Percentiles rank a stretch among this genome's conserved stretches.
Evolutionary conservation across 495 filamentous ascomycete species (phyloP).

Genomic region (Neurospora cerealis): DNA sequence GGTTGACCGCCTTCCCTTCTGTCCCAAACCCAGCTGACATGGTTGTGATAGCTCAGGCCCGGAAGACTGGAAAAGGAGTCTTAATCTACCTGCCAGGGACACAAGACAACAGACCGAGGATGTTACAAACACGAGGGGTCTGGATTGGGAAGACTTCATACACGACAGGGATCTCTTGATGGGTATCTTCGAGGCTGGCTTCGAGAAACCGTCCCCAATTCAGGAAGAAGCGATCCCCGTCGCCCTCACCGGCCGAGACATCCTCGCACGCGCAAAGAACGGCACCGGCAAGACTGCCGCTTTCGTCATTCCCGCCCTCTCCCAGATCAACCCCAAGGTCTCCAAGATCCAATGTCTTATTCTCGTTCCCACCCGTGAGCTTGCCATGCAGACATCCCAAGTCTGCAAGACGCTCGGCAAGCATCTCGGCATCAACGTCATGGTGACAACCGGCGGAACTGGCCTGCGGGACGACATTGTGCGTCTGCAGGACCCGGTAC

Average conservation of each 20-base stretch:
- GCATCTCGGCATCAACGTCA: constrained; percentile 93
- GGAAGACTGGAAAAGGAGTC: constrained; percentile 65
- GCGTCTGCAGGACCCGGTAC: constrained; percentile 83
- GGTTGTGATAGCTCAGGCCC: constrained; percentile 43
- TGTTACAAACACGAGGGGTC: constrained; percentile 92
- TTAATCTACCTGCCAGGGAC: constrained; percentile 76
- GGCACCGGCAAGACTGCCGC: constrained; percentile 97
- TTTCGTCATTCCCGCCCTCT: constrained; percentile 91
- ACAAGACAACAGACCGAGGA: constrained; percentile 93
- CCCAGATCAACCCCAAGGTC: constrained; percentile 91
- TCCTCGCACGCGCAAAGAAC: constrained; percentile 94
- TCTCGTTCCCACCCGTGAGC: constrained; percentile 89
- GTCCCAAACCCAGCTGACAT: constrained; percentile 13
- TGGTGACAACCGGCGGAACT: constrained; percentile 97
- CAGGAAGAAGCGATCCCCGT: constrained; percentile 99
- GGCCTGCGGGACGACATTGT: constrained; percentile 94
- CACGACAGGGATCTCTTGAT: constrained; percentile 92
- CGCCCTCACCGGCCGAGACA: constrained; percentile 87
- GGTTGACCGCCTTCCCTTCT: constrained; percentile 12
- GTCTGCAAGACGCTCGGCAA: constrained; percentile 98
- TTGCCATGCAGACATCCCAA: constrained; percentile 97
- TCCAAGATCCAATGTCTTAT: constrained; percentile 93
- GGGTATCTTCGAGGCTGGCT: constrained; percentile 98
- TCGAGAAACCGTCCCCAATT: constrained; percentile 96
- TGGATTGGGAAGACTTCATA: constrained; percentile 95